Percentiles rank a stretch among this genome's conserved stretches.
phyloP scores from a whole-genome alignment of 192 early-diverging fungal species.

The Podila epigama region DNA sequence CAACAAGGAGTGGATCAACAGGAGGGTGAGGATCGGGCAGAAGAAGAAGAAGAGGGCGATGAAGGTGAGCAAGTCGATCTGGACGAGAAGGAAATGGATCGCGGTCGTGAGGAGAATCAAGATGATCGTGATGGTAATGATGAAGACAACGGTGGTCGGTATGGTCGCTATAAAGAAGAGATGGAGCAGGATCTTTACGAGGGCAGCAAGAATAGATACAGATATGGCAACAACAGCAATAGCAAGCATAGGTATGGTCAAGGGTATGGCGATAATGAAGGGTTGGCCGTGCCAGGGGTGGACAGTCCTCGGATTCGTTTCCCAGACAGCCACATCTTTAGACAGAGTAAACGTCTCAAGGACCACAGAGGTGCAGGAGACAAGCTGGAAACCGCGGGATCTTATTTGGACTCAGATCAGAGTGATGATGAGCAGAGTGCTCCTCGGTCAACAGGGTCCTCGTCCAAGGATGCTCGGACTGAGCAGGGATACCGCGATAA shows the following conservation, averaged over 20 bases:
- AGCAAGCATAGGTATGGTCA: not conserved
- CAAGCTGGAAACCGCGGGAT: not conserved
- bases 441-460: too few species aligned
- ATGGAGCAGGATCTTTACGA: not conserved
- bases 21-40: constrained; percentile 15
- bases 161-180: not conserved
- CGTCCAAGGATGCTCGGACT: too few species aligned
- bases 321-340: constrained; percentile 6
- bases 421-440: too few species aligned
- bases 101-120: too few species aligned
- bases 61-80: not conserved
- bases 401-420: too few species aligned
- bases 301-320: not conserved
- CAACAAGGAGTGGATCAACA: not conserved
- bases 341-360: constrained; percentile 16
- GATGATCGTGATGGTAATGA: not conserved
- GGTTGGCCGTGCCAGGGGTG: too few species aligned
- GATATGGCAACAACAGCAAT: not conserved
- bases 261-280: too few species aligned
- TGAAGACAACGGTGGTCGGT: not conserved
- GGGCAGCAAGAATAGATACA: not conserved
- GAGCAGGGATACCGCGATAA: too few species aligned
- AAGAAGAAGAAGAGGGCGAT: not conserved
- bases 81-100: not conserved
- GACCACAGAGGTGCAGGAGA: not conserved